Evolutionary conservation across 73 alveolate species (phyloP), one percentile per base, ranked within the genome.

Genomic region (Paramecium sexaurelia): DNA sequence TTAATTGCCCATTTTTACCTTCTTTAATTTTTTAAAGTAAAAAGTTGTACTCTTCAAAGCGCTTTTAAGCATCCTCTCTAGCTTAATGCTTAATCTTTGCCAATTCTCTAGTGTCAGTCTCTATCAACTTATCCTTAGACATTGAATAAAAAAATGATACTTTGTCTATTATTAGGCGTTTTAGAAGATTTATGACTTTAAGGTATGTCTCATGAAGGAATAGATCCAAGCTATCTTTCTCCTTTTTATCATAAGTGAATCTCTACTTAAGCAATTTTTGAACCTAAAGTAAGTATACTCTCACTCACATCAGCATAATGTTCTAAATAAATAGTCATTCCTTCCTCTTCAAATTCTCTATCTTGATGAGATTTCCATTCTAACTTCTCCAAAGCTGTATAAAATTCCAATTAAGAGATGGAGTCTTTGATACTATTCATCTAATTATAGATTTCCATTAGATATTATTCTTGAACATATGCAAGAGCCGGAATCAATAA

Each of bases 281-380:
- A 10, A 78, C 32, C 90, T 78, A 78, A 78, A 78, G 43, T 61
- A 61, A 41, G 55, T 9, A 43, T 78, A 78, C 90, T 41, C 27
- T 71, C 32, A 33, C 55, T 35, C 55, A 78, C 90, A 39, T 78
- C 90, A 22, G 75, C 4, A 78, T 40, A 78, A 45, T 78, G 75
- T 43, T 78, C 90, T 17, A 36, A 22, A 78, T 78, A 78, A n/a
- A 78, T 39, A 11, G 68, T 24, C 27, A 41, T 56, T 5, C 73
- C 55, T 3, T 78, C 90, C 68, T 45, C 40, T 45, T 78, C 90
- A 78, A 78, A 78, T 7, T 40, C 73, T 45, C 15, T 20, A 41
- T 78, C 90, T 11, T 22, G 10, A 10, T 45, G 69, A 19, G 90
- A 8, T 33, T 78, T 39, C 55, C 47, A 39, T 26, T 41, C 68